Base-by-base conservation (phyloP, 106 monocot species). In the Phalaenopsis equestris region DNA sequence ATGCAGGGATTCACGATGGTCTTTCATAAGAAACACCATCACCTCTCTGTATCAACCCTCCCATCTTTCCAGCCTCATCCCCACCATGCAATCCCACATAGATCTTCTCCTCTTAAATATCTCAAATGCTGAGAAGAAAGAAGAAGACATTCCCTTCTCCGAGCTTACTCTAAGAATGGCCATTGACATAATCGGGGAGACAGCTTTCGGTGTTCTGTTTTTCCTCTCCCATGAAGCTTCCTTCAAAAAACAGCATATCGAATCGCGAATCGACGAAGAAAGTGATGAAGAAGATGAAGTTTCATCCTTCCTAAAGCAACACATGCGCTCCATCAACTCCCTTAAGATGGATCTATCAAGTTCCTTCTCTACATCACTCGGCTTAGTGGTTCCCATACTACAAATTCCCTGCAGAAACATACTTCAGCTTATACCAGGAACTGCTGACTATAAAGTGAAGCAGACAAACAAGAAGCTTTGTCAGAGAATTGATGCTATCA, bases 1-100 rank as follows among this genome's bases (percentile, higher is more conserved):
- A 21, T 79, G 42, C 80, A 91, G 91, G 84, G 87, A 90, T 43
- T 82, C 89, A 68, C 88, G 86, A 24, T 94, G 94, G 94, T 88
- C 86, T 11, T 70, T 81, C 18, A 94, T 88, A 86, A 61, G 91
- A 80, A 94, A 86, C 81, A 83, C 89, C 18, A 86, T 94, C 37
- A 86, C 85, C 61, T 90, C 91, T 37, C 86, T 94, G 4, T 94
- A 94, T 80, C 94, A 94, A 70, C 89, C 94, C 3, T 79, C 94
- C 8, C 87, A 85, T 72, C 82, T 94, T 15, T 83, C 94, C 15
- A 83, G 48, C 18, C 86, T 94, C 5, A 87, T 91, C 49, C 89
- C 94, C 43, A 84, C 84, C 68, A 90, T 94, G 91, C 86, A 94
- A 79, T 83, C 85, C 41, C 83, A 88, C 52, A 30, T 72, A 23